Evolutionary conservation across 805 yeast species (phyloP), one percentile per base, ranked within the genome.

Genomic region (Wickerhamiella siamensis): DNA sequence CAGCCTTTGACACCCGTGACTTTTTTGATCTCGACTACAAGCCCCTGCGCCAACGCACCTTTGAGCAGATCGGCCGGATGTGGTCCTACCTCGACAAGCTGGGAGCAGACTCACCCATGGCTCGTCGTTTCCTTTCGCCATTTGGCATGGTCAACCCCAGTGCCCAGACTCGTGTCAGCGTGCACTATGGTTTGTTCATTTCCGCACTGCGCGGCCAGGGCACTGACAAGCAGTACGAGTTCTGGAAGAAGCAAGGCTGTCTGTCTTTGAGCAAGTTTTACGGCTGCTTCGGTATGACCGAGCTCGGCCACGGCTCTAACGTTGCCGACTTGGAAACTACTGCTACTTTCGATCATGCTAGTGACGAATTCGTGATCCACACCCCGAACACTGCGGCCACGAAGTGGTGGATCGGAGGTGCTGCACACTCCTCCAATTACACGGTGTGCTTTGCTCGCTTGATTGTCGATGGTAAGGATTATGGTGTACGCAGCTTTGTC

Each of bases 391-490:
- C 81, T 42, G 82, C 87, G 22, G 94, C 94, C 33, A 83, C 94
- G 16, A 83, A 83, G 58, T 83, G 94, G 94, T 83, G 94, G 94
- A 83, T 83, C 52, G 94, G 94, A 38, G 94, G 94, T 52, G 94
- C 94, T 27, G 94, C 94, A 9, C 87, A 81, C 58, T 76, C 88
- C 14, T 79, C 94, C 3, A 82, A 83, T 32, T 94, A 83, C 62
- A 67, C 81, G 20, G 73, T 75, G 16, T 78, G 74, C 21, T 83
- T 76, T 58, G 94, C 94, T 5, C 69, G 94, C 47, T 66, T 83
- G 46, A 71, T 79, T 39, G 83, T 81, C 17, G 65, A 75, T 31
- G 83, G 79, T 9, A 72, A 77, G 55, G 94, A 83, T 59, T 76
- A 82, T 57, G 94, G 94, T 39, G 91, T 83, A 42, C 82, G 83